Evolutionary conservation across 192 early-diverging fungal species (phyloP).

Genomic region (Podila minutissima): DNA sequence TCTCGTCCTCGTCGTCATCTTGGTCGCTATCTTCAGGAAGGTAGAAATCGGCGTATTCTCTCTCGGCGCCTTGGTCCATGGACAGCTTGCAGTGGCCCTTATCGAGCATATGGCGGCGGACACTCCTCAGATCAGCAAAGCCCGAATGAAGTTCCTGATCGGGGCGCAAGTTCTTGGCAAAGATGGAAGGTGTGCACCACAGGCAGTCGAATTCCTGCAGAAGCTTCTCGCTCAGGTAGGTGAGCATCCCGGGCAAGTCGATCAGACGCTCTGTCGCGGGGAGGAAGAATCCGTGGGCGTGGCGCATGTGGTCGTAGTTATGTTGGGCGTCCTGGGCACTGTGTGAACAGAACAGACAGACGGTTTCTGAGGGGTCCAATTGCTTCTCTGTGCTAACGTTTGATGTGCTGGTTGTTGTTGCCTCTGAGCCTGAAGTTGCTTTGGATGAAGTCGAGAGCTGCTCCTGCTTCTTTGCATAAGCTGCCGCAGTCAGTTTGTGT

Average conservation of each 20-base stretch:
- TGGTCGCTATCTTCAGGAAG: conserved; percentile 9
- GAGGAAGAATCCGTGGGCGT: conserved; percentile 44
- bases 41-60: conserved; percentile 47
- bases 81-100: conserved; percentile 52
- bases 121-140: conserved; percentile 22
- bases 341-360: conserved; percentile 94
- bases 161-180: conserved; percentile 23
- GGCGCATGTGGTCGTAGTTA: conserved; percentile 45
- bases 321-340: conserved; percentile 60
- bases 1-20: conserved; percentile 5
- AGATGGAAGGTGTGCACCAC: conserved; percentile 49
- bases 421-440: conserved; percentile 1
- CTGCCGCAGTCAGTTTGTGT: conserved; percentile 74
- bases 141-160: conserved; percentile 33
- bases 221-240: conserved; percentile 43
- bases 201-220: conserved; percentile 26
- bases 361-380: conserved; percentile 68
- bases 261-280: conserved; percentile 36
- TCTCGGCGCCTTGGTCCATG: conserved; percentile 42
- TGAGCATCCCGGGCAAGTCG: conserved; percentile 37
- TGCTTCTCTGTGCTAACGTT: conserved; percentile 79
- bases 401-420: conserved; percentile 40
- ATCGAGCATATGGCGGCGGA: conserved; percentile 49
- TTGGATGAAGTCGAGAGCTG: neutral
- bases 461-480: conserved; percentile 28